These are phyloP conservation scores for Phlyctochytrium arcticum DNA, from an alignment of 192 early-diverging fungal genomes.

Conservation along the genomic window DNA sequence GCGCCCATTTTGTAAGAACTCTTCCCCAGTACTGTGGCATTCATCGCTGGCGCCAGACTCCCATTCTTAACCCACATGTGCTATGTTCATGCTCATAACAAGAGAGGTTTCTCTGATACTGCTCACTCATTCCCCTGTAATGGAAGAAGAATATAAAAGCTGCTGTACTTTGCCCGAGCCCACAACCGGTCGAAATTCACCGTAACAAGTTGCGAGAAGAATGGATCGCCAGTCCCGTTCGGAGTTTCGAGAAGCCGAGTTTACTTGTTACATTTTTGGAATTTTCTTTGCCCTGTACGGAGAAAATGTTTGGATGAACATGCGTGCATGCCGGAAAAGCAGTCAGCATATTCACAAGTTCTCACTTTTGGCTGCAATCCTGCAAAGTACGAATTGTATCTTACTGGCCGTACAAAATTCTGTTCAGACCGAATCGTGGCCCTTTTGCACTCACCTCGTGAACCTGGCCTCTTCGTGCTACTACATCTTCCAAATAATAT, in stretches of 20 bases:
- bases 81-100: too few species aligned
- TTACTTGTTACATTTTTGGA: not conserved
- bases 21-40: too few species aligned
- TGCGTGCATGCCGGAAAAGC: not conserved
- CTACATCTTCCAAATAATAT: conserved; percentile 12
- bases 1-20: too few species aligned
- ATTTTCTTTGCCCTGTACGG: not conserved
- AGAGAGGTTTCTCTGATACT: too few species aligned
- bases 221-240: not conserved
- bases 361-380: not conserved
- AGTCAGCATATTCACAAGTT: not conserved
- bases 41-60: too few species aligned
- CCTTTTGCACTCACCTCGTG: not conserved
- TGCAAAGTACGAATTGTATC: not conserved
- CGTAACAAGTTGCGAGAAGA: too few species aligned
- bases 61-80: too few species aligned
- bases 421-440: not conserved
- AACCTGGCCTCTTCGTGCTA: conserved; percentile 1
- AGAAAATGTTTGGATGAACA: not conserved
- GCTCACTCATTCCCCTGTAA: too few species aligned
- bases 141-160: too few species aligned
- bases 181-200: too few species aligned
- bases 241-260: not conserved
- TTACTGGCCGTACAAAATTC: conserved; percentile 4
- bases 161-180: too few species aligned